Percentiles rank a stretch among this genome's conserved stretches.
These are phyloP conservation scores for Peronospora destructor DNA, from an alignment of 352 stramenopile genomes.

Conservation along the genomic window DNA sequence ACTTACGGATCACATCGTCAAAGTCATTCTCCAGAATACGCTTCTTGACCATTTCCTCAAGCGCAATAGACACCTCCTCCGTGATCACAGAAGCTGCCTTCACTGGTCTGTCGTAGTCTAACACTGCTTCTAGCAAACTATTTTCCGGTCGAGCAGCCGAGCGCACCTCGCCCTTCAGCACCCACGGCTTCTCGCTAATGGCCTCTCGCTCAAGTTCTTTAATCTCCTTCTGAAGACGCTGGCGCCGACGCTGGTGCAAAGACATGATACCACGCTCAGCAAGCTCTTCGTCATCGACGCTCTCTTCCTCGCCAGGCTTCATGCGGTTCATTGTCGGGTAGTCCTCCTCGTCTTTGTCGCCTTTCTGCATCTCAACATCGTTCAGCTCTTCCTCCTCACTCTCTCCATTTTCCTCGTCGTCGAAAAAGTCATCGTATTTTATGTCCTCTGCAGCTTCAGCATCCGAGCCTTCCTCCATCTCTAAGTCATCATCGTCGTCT, in stretches of 20 bases:
- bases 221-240: conserved; percentile 76
- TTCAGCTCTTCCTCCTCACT: conserved; percentile 43
- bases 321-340: conserved; percentile 44
- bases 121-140: conserved; percentile 89
- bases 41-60: conserved; percentile 93
- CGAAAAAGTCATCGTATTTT: conserved; percentile 61
- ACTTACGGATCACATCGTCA: conserved; percentile 91
- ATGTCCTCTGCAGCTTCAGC: conserved; percentile 52
- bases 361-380: conserved; percentile 37
- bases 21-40: conserved; percentile 92
- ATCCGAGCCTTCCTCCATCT: conserved; percentile 45
- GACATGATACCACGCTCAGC: conserved; percentile 78
- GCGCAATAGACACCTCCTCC: conserved; percentile 84
- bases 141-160: conserved; percentile 85
- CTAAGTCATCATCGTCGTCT: conserved; percentile 46
- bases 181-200: conserved; percentile 91
- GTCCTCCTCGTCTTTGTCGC: conserved; percentile 49
- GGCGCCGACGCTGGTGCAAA: conserved; percentile 62
- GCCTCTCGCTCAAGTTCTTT: conserved; percentile 82
- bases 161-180: conserved; percentile 89
- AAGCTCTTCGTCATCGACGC: conserved; percentile 57
- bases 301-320: conserved; percentile 50
- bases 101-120: conserved; percentile 90
- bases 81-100: conserved; percentile 90
- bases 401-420: conserved; percentile 34